Base-by-base conservation (phyloP, 1,139 yeast species). In the Taiozyma sp. region DNA sequence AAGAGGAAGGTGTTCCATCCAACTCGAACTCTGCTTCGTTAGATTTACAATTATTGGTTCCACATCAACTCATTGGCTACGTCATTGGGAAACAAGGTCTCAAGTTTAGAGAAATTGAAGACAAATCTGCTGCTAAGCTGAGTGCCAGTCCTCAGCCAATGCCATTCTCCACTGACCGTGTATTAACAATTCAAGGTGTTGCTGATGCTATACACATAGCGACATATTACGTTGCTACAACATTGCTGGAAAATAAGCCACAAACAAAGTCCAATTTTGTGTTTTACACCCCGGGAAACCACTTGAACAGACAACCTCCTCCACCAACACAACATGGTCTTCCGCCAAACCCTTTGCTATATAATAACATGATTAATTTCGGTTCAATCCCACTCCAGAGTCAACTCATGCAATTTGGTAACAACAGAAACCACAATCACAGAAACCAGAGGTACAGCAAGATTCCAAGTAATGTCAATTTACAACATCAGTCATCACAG, bases 121-220 rank as follows among this genome's bases (percentile, higher is more conserved):
- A 85, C 51, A 77, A 79, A 52, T 86, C 96, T 9, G 91, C 95
- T 5, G 95, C 96, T 3, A 77, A 80, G 55, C 74, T 90, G 52
- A 80, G 79, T 56, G 95, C 96, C 2, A 88, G 88, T 22, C 93
- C 87, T 48, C 79, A 80, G 47, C 79, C 85, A 22, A 72, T 90
- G 57, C 90, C 96, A 1, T 78, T 78, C 55, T 86, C 95, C 1
- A 88, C 93, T 16, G 97, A 90, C 65, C 76, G 96, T 53, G 74
- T 87, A 6, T 70, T 90, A 49, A 76, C 83, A 32, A 77, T 90
- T 21, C 73, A 77, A 14, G 97, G 97, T 5, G 95, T 86, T 11
- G 90, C 91, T 4, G 95, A 87, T 68, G 91, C 96, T 3, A 80
- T 90, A 47, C 95, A 88, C 62, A 86, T 88, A 58, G 97, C 97